Conservation (phyloP, 768 basidiomycete species). For the Russula virescens region DNA sequence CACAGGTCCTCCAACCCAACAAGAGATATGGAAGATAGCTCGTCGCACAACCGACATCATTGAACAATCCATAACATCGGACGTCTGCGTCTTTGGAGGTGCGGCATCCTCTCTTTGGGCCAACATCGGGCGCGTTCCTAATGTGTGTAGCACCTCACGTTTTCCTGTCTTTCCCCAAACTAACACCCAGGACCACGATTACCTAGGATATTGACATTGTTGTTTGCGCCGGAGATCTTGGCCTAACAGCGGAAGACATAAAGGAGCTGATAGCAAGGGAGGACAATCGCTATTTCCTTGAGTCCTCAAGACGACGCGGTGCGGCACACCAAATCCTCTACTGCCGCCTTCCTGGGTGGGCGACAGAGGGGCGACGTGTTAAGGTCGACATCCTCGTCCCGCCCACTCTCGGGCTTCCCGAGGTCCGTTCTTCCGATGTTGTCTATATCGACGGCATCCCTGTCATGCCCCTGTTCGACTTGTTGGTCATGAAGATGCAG, state of each 20-base stretch:
- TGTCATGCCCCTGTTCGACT: slow-evolving; percentile 11
- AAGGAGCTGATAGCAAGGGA: not conserved
- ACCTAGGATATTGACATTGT: slow-evolving; percentile 12
- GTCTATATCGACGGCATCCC: not conserved
- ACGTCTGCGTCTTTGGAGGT: slow-evolving; percentile 14
- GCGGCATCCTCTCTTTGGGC: slow-evolving; percentile 8
- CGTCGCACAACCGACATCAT: slow-evolving; percentile 15
- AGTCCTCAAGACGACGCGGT: not conserved
- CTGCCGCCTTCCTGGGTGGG: slow-evolving; percentile 13
- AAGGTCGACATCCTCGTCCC: slow-evolving; percentile 18
- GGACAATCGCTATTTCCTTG: slow-evolving; percentile 11
- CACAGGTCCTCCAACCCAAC: not conserved
- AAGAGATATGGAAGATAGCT: slow-evolving; percentile 12
- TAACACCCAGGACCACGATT: not conserved
- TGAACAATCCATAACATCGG: not conserved
- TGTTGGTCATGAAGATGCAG: slow-evolving; percentile 16
- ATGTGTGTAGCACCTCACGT: not conserved
- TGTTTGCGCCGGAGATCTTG: not conserved
- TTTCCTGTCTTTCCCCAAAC: not conserved
- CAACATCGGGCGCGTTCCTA: slow-evolving; percentile 3
- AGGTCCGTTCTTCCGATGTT: not conserved
- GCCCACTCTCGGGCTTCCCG: not conserved
- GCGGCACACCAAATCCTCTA: not conserved
- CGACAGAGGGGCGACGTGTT: not conserved
- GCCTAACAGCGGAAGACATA: not conserved